Evolutionary conservation across 202 grass and related monocot species (phyloP), one percentile per base, ranked within the genome.

Genomic region (Dendrocalamus latiflorus): DNA sequence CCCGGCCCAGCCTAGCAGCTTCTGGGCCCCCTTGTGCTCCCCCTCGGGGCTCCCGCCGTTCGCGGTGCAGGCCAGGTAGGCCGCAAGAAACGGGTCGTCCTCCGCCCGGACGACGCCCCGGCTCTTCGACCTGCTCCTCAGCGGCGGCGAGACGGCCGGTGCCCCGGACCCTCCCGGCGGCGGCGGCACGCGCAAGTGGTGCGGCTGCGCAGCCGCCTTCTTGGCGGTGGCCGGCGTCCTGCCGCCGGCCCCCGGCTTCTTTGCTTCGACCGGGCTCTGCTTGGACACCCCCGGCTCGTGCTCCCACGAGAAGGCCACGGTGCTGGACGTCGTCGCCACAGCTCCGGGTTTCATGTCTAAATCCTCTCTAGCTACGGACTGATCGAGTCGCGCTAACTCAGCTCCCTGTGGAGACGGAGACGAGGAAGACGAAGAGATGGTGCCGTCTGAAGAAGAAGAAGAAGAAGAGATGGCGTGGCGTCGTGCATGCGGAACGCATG

Each of bases 231-330:
- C 1, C n/a, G 36, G 17, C 38, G 62, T 82, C 54, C 7, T 55
- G 10, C n/a, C 63, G 4, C 17, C n/a, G n/a, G 47, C 25, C 26
- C 14, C 2, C 20, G 49, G 21, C 21, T 65, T 48, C 0, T n/a
- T 75, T 0, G 72, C 70, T 26, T 63, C 72, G 2, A 1, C 44
- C 11, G 77, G 63, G 21, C 66, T 50, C 24, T 79, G 65, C 56
- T 93, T 95, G 22, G 93, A 91, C 78, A 93, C 83, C 10, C 91
- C 91, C 20, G 94, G 91, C 77, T 89, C 78, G 6, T 91, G 78
- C 89, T 95, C 95, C 92, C 90, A 98, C 21, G 92, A 80, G 92
- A 98, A 98, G 14, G 94, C 83, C 63, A 91, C 86, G 21, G 75
- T 12, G 28, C 83, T 3, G 47, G 47, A 66, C n/a, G 45, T 36